Evolutionary conservation across 2,329 filamentous ascomycete species (phyloP), one percentile per base, ranked within the genome.

Genomic region (Sphaerulina vaccinii): DNA sequence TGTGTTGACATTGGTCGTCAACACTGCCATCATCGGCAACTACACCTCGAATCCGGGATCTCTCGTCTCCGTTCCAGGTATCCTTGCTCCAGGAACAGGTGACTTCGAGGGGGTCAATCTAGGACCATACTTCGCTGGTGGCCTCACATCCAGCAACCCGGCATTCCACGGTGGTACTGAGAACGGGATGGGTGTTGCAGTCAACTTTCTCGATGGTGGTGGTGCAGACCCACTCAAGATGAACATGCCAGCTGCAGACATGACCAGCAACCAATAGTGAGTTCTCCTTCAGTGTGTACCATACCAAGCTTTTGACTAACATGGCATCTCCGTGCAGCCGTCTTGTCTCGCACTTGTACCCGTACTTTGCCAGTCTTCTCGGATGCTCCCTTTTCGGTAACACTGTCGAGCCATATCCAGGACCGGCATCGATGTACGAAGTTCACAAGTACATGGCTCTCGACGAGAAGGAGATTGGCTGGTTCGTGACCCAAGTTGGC

Each of bases 181-280:
- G 1, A n/a, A n/a, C n/a, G n/a, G n/a, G n/a, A n/a, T n/a, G n/a
- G 77, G 77, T 36, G 68, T 72, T 1, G 70, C 77, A 1, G 70
- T 82, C 66, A 84, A 84, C 73, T 84, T 83, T 66, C 72, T 85
- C 21, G 82, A 84, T 56, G 81, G 75, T 41, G 82, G 81, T 35
- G 81, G 75, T 56, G 80, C 79, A 21, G 73, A 68, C n/a, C 79
- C 80, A 18, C 63, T 84, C 57, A 77, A 70, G 72, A 74, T 73
- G 63, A 81, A 81, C 69, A 79, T 69, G 73, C 75, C 81, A 11
- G 72, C 80, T 56, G 73, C 79, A 55, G 69, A 72, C 52, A 70
- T 65, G 4, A 72, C 52, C n/a, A 81, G 79, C 0, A 74, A 75
- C 49, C 81, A 84, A 74, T 80, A 80, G 79, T 81, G 73, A 50